Percentiles rank a stretch among this genome's conserved stretches.
Conservation (phyloP, 208 protist genomes). For the Zelonia costaricensis region DNA sequence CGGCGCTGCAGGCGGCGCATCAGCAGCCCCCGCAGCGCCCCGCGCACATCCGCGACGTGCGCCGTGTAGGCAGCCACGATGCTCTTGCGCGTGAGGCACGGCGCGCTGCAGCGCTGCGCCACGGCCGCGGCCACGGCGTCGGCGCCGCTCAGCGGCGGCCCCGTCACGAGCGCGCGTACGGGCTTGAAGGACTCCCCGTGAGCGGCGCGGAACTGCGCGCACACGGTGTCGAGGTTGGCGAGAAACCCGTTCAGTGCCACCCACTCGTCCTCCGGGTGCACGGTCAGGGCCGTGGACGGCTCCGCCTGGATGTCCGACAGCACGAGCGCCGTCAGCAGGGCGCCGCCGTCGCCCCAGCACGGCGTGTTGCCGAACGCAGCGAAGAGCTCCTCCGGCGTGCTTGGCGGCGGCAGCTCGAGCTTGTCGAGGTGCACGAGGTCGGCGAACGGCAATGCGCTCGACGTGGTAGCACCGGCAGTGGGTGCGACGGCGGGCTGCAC, state of each 20-base stretch:
- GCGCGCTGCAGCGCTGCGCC: slow-evolving; percentile 56
- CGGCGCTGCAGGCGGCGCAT: slow-evolving; percentile 57
- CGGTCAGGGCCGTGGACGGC: slow-evolving; percentile 46
- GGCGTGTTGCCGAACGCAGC: slow-evolving; percentile 20
- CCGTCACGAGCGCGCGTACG: slow-evolving; percentile 71
- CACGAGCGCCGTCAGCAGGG: slow-evolving; percentile 24
- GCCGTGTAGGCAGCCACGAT: slow-evolving; percentile 53
- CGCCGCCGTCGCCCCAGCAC: slow-evolving; percentile 20
- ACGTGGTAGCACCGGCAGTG: background rate
- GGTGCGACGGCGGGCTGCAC: slow-evolving; percentile 25
- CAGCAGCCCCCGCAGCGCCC: slow-evolving; percentile 50
- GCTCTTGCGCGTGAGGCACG: slow-evolving; percentile 46
- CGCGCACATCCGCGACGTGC: slow-evolving; percentile 47
- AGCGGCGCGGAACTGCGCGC: slow-evolving; percentile 69
- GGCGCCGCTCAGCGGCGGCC: slow-evolving; percentile 82
- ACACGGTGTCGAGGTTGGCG: slow-evolving; percentile 60
- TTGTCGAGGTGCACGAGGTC: slow-evolving; percentile 19
- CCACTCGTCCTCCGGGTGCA: slow-evolving; percentile 82
- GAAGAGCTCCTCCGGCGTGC: slow-evolving; percentile 8
- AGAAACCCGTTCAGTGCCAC: slow-evolving; percentile 77
- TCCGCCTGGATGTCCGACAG: slow-evolving; percentile 78
- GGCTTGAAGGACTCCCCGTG: slow-evolving; percentile 47
- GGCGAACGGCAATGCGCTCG: background rate
- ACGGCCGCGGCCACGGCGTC: slow-evolving; percentile 49
- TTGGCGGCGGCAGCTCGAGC: slow-evolving; percentile 19